These are phyloP conservation scores for Knoxia roxburghii DNA, from an alignment of 257 asterid genomes.

Conservation along the genomic window DNA sequence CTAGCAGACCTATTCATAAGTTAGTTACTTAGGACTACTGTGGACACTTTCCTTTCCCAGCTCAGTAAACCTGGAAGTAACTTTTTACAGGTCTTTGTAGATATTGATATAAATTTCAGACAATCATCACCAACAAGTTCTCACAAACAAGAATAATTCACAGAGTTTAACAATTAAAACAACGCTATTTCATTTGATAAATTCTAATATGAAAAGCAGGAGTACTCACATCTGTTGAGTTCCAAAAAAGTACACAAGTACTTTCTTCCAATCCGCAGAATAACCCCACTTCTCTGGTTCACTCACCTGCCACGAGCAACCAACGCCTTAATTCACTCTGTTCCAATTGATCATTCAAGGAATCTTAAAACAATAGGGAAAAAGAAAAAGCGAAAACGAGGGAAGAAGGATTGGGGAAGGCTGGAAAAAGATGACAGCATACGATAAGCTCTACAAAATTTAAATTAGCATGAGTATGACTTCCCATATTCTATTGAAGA, in stretches of 20 bases:
- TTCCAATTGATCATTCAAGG: not conserved
- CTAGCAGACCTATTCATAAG: not conserved
- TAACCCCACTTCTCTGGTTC: constrained; percentile 87
- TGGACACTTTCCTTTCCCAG: not conserved
- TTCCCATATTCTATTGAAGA: not conserved
- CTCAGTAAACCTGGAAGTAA: not conserved
- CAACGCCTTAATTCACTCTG: constrained; percentile 8
- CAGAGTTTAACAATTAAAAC: not conserved
- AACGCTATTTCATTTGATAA: not conserved
- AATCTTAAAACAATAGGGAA: not conserved
- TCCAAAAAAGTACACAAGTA: constrained; percentile 79
- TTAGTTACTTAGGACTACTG: too few relatives aligned
- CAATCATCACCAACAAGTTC: not conserved
- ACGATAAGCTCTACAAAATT: not conserved
- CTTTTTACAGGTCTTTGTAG: not conserved
- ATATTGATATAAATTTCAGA: too few relatives aligned
- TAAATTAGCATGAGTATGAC: not conserved
- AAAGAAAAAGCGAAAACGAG: not conserved
- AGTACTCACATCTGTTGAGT: constrained; percentile 77
- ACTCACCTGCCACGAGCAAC: constrained; percentile 59
- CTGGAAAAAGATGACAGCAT: not conserved
- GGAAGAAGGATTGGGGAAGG: not conserved
- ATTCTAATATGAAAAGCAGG: constrained; percentile 6
- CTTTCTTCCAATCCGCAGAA: constrained; percentile 67
- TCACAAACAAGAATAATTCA: not conserved